Percentiles rank a stretch among this genome's conserved stretches.
Conservation (phyloP, 352 stramenopile species). For the Globisporangium solare region DNA sequence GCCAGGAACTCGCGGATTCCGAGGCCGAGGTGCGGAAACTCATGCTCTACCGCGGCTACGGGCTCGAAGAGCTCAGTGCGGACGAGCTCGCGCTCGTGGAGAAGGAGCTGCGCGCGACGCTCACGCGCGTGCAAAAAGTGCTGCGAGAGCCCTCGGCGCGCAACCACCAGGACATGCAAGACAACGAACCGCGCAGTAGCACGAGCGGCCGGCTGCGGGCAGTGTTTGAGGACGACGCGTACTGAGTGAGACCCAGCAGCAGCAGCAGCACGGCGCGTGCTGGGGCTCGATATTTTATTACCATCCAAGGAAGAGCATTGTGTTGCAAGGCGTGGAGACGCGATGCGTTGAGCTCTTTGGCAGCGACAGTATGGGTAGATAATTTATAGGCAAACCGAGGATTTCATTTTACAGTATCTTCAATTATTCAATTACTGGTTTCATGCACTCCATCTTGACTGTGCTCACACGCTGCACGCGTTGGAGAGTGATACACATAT, state of each 20-base stretch:
- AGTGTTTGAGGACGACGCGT: neutral
- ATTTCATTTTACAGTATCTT: no score
- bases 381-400: no score
- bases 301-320: no score
- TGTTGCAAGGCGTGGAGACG: no score
- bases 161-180: neutral
- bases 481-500: no score
- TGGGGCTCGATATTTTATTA: no score
- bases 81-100: conserved; percentile 55
- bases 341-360: no score
- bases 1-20: conserved; percentile 71
- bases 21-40: conserved; percentile 66
- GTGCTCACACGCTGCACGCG: no score
- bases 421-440: no score
- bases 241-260: conserved; percentile 3
- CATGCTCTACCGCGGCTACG: conserved; percentile 74
- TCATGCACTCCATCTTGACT: no score
- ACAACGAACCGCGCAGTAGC: neutral
- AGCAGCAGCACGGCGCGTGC: no score
- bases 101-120: conserved; percentile 43
- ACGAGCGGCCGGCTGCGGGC: neutral
- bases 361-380: no score
- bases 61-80: conserved; percentile 44
- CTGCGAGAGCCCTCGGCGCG: conserved; percentile 10
- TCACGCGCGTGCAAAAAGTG: conserved; percentile 46